These are phyloP conservation scores for Fallopia convolvulus DNA, from an alignment of 148 eudicot genomes.

Conservation along the genomic window DNA sequence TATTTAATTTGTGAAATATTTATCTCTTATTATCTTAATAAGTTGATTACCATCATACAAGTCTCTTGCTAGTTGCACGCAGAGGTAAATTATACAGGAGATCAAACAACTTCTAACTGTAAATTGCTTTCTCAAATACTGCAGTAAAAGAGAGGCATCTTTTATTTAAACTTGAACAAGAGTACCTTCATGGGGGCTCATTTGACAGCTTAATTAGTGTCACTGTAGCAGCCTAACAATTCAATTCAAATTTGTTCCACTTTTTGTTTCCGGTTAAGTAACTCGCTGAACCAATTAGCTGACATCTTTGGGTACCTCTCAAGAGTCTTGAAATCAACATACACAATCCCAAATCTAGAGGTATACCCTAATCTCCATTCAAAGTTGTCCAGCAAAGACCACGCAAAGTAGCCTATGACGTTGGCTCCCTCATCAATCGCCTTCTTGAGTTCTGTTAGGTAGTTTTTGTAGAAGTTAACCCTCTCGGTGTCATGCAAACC, in stretches of 20 bases:
- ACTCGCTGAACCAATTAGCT: slow-evolving; percentile 67
- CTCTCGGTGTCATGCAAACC: slow-evolving; percentile 59
- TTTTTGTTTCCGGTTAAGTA: slow-evolving; percentile 23
- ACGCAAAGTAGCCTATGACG: slow-evolving; percentile 77
- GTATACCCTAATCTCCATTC: slow-evolving; percentile 90
- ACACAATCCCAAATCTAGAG: slow-evolving; percentile 83
- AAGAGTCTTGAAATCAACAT: slow-evolving; percentile 67
- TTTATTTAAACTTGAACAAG: not conserved
- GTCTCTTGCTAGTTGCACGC: no score
- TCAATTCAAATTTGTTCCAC: not conserved
- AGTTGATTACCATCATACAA: no score
- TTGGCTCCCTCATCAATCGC: slow-evolving; percentile 76
- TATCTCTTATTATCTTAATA: no score
- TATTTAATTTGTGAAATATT: no score
- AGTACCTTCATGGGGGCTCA: not conserved
- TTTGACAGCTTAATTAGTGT: not conserved
- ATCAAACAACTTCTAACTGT: no score
- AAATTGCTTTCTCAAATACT: no score
- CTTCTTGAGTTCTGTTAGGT: slow-evolving; percentile 47
- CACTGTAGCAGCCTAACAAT: not conserved
- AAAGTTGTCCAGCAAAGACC: slow-evolving; percentile 90
- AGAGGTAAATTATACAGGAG: no score
- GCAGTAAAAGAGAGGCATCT: not conserved
- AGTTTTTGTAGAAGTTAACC: slow-evolving; percentile 58
- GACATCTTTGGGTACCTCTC: slow-evolving; percentile 83